Base-by-base conservation (phyloP, 2,329 filamentous ascomycete genomes). In the Akanthomyces lecanii region DNA sequence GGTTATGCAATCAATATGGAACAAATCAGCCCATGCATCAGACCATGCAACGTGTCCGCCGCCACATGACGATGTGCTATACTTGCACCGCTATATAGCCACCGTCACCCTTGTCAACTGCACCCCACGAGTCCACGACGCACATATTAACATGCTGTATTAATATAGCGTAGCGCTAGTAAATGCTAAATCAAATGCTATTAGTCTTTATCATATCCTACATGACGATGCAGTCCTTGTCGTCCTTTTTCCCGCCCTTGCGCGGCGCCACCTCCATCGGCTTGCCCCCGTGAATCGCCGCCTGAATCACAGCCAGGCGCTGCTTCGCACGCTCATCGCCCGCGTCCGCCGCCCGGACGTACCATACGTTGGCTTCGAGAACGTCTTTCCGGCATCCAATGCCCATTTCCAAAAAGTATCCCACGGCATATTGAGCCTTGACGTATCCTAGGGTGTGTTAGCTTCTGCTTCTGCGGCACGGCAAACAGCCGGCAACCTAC, bases 281-380 rank as follows among this genome's bases (percentile, higher is more conserved):
- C 1, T 75, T 81, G 36, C 73, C 69, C 28, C 82, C 83, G 66
- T 81, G 85, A 36, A 93, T 90, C 12, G 95, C 94, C 10, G 90
- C 89, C 65, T 90, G 86, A 65, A 99, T 99, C 47, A 92, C 91
- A 23, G 89, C 87, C 60, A 99, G 82, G 30, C 95, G 86, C 71
- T 95, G 89, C 74, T 89, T 94, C 57, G 95, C 95, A 63, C 92
- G 86, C 70, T 95, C 91, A 71, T 98, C 93, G 53, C 94, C 95
- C 56, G 91, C 86, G 68, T 97, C 94, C 18, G 95, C 94, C 5
- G 95, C 95, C 75, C 91, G 91, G 68, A 99, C 94, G 73, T 99
- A 99, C 94, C 93, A 98, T 38, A 97, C 91, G 71, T 99, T 99
- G 68, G 95, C 94, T 75, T 97, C 93, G 50, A 99, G 84, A n/a